Conservation (phyloP, 2,329 filamentous ascomycete species). For the Periconia digitata region DNA sequence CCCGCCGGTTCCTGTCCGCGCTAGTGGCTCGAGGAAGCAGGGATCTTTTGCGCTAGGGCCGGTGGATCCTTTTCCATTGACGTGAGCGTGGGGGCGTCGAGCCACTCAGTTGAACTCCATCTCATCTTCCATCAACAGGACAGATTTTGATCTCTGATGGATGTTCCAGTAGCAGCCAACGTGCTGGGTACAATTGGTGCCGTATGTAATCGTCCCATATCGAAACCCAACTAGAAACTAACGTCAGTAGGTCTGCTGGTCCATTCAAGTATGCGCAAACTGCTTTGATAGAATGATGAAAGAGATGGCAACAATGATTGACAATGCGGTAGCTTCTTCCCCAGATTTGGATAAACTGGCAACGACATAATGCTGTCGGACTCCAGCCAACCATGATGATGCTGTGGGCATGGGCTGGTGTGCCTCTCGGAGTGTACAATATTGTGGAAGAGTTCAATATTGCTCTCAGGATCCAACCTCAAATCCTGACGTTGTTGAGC, state of each 20-base stretch:
- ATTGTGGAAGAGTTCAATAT: constrained; percentile 57
- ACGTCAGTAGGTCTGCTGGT: constrained; percentile 59
- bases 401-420: constrained; percentile 68
- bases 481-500: constrained; percentile 57
- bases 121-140: constrained; percentile 2
- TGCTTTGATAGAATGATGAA: neutral
- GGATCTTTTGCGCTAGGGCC: too few species aligned
- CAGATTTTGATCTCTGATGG: constrained; percentile 48
- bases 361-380: constrained; percentile 65
- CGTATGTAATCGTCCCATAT: constrained; percentile 36
- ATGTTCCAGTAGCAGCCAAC: constrained; percentile 59
- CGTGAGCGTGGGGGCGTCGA: neutral
- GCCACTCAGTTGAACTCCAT: constrained; percentile 1
- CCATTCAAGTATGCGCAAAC: constrained; percentile 61
- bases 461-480: constrained; percentile 57
- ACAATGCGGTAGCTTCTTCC: constrained; percentile 59
- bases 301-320: neutral
- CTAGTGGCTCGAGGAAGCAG: constrained; percentile 1
- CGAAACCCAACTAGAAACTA: constrained; percentile 5
- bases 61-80: neutral
- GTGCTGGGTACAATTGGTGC: constrained; percentile 62
- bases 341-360: constrained; percentile 69
- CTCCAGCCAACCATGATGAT: constrained; percentile 73
- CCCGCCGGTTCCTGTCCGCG: constrained; percentile 7
- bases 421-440: constrained; percentile 66